Base-by-base conservation (phyloP, 2,329 filamentous ascomycete genomes). In the Ceratocystis destructans region DNA sequence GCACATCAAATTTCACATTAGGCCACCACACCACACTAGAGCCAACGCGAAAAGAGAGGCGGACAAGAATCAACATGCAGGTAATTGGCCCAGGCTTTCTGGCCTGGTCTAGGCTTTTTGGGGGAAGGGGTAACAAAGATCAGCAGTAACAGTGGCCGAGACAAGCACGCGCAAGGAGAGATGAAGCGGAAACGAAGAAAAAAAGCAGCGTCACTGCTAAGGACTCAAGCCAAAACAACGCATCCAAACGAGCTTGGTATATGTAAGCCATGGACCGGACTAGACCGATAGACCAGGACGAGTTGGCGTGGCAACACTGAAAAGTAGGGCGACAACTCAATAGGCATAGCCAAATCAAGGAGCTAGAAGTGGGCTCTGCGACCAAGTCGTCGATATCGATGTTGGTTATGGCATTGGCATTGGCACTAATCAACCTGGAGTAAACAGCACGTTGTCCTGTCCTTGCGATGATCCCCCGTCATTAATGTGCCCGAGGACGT, bases 1-100 rank as follows among this genome's bases (percentile, higher is more conserved):
- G 55, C 55, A 59, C 55, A 59, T 59, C 55, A 59, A 59, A 59
- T 59, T 59, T 59, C 55, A 59, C 28, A 31, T 31, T n/a, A 17
- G 53, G 28, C 10, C 33, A 37, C 33, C 8, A 37, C 33, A 37
- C 33, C 8, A 37, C 53, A 59, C 55, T 37, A 59, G 53, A 57
- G 37, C 37, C 33, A 37, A 41, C 12, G 12, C 37, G 37, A 41
- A 41, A 41, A 15, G 37, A 59, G 33, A 31, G 28, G 28, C 55
- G 55, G 55, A 8, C 28, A 59, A 59, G 31, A 37, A 59, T 41
- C 37, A 41, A 41, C 37, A 41, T 15, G 12, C 25, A 33, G 8
- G 55, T 10, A 28, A 31, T 20, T 59, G 55, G 55, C 28, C 31
- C 31, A 31, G 55, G 55, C 55, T 22, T 53, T 41, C 37, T 41